These are phyloP conservation scores for Metrosideros polymorpha DNA, from an alignment of 441 rosid species.

Conservation along the genomic window DNA sequence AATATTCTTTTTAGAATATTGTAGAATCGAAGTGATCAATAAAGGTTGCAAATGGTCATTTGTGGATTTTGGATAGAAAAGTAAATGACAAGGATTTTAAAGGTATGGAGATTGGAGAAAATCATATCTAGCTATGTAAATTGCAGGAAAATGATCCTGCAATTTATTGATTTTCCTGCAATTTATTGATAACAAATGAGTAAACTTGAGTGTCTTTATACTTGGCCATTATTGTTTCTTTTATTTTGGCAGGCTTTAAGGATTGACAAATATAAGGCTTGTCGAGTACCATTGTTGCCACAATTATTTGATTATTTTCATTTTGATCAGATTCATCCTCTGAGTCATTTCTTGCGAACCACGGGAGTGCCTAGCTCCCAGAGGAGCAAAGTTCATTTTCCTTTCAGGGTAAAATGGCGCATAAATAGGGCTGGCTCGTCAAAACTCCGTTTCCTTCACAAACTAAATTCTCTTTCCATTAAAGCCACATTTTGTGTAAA, in stretches of 20 bases:
- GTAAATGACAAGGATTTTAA: background rate
- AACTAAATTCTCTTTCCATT: too few relatives aligned
- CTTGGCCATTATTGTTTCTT: background rate
- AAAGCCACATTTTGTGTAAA: background rate
- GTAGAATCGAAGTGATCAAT: background rate
- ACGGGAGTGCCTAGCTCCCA: too few relatives aligned
- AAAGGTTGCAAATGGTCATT: background rate
- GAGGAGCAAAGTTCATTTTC: too few relatives aligned
- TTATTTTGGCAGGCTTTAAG: background rate
- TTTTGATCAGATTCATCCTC: background rate
- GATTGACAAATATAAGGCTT: background rate
- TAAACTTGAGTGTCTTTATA: background rate
- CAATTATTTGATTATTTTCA: background rate
- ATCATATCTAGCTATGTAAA: too few relatives aligned
- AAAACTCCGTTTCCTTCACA: too few relatives aligned
- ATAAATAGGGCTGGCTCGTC: too few relatives aligned
- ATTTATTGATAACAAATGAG: background rate
- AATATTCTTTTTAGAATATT: background rate
- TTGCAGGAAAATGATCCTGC: background rate
- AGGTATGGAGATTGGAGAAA: background rate
- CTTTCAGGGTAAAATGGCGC: too few relatives aligned
- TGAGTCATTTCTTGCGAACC: background rate
- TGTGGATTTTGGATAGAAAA: background rate
- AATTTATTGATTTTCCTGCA: too few relatives aligned
- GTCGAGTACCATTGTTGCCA: background rate